Base-by-base conservation (phyloP, 208 protist genomes). In the Herpetomonas tarakana region DNA sequence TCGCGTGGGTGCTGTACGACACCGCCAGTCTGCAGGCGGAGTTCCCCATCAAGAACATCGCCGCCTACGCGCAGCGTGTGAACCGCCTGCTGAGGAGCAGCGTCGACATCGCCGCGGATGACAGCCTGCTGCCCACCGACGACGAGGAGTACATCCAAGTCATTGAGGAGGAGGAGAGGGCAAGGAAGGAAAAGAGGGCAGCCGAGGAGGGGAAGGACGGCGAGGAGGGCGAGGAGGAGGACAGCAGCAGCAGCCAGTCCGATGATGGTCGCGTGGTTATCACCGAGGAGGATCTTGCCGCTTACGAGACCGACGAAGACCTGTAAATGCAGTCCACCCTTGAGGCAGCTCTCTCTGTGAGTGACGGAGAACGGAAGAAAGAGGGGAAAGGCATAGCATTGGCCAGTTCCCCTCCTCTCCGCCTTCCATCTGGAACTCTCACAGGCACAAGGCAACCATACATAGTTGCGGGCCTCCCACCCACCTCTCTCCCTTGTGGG, bases 1-100 rank as follows among this genome's bases (percentile, higher is more conserved):
- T 97, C 16, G 91, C 96, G 18, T 83, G 80, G 65, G 82, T 99
- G 53, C 86, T 99, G 25, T 99, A 96, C 72, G 96, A 99, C 63
- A 98, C 97, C 11, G 91, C 97, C 39, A 87, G 82, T 52, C 52
- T 99, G 49, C 74, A 82, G 35, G 89, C 91, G 24, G 98, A 98
- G 54, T 99, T 98, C 77, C 73, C 69, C n/a, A 66, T 97, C 41
- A 65, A 80, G 2, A 82, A 97, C 67, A 71, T 81, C 51, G 61
- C 77, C 1, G 71, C 71, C 50, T 96, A 91, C 75, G 80, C 90
- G 11, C 62, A 74, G 44, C 91, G 94, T 63, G 74, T 99, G 29
- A 80, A 85, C 52, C 79, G 86, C 9, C 87, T 99, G 50, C 74
- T 99, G 27, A 72, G 81, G 52, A 77, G 76, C 44, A 86, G 92